Percentiles rank a stretch among this genome's conserved stretches.
phyloP scores from a whole-genome alignment of 345 rosid genomes.

The Acer campestre region DNA sequence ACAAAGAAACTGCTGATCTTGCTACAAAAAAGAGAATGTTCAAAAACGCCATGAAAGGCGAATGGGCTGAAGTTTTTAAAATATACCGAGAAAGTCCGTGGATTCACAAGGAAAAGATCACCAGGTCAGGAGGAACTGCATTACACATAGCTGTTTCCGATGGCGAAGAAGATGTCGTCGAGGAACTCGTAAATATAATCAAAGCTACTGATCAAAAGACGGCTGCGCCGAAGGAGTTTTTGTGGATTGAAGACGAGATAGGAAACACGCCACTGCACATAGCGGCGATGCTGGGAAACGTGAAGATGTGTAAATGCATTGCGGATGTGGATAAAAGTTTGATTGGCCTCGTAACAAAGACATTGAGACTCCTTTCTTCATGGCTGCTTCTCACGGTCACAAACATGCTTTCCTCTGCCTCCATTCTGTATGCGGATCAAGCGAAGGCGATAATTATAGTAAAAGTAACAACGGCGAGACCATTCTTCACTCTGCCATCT shows the following conservation, averaged over 20 bases:
- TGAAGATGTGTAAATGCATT: constrained; percentile 35
- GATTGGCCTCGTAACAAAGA: constrained; percentile 30
- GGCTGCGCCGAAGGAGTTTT: too few species aligned
- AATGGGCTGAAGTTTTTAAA: constrained; percentile 32
- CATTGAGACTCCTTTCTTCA: constrained; percentile 46
- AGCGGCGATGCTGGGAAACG: constrained; percentile 45
- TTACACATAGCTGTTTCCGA: constrained; percentile 48
- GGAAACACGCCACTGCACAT: constrained; percentile 45
- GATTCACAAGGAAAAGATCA: constrained; percentile 23
- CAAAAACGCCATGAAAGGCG: constrained; percentile 36
- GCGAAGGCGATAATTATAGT: constrained; percentile 11
- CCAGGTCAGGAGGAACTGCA: constrained; percentile 40
- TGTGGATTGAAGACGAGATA: constrained; percentile 15
- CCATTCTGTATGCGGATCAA: neutral
- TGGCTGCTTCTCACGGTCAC: constrained; percentile 42
- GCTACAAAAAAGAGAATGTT: constrained; percentile 20
- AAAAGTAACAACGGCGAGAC: constrained; percentile 35
- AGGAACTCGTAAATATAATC: constrained; percentile 20
- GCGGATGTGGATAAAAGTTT: neutral
- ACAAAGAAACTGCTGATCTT: too few species aligned
- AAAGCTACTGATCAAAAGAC: too few species aligned
- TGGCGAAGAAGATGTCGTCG: constrained; percentile 26
- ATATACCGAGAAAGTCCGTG: neutral
- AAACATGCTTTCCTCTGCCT: constrained; percentile 40
- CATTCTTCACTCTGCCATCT: constrained; percentile 42